Evolutionary conservation across 129 eudicot genomes (phyloP), one percentile per base, ranked within the genome.

Genomic region (Flaveria brownii): DNA sequence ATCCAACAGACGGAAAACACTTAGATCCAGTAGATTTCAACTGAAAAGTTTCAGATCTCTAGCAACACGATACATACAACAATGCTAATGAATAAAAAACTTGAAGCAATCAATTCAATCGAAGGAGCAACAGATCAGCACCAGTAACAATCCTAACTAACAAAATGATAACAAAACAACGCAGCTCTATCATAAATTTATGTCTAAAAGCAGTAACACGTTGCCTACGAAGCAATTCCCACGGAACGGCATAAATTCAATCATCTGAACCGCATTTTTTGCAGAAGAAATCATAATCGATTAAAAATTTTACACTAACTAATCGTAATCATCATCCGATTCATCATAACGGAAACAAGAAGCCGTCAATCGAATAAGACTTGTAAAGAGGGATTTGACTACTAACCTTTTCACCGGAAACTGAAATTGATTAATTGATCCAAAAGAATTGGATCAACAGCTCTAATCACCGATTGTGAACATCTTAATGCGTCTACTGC

Each of bases 101-200:
- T 1, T 56, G 5, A 13, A 56, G 26, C 18, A 23, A 18, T 55
- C 61, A 17, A 18, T 55, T 18, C 26, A 55, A 71, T 80, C 80
- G 33, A 88, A 83, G 49, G 82, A 86, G 26, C 84, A 22, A 9
- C 36, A 77, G 25, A 56, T 56, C 13, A 17, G 13, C 9, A 36
- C 41, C 41, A 5, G 41, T 36, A 36, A 0, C 62, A 56, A 56
- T 56, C 13, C 28, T 20, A 18, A 56, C 17, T 25, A 25, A 63
- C 43, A 23, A 15, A 41, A 69, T 15, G 1, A 42, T 10, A 41
- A 36, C 10, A 1, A 23, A n/a, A 43, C 11, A n/a, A 25, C 5
- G 41, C 33, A 60, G 9, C 14, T 2, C 28, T 17, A 56, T 17
- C 62, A 56, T 8, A 4, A 56, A 56, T 11, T 6, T 56, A 56